Conservation (phyloP, 495 filamentous ascomycete genomes). For the Penicillium lagena region DNA sequence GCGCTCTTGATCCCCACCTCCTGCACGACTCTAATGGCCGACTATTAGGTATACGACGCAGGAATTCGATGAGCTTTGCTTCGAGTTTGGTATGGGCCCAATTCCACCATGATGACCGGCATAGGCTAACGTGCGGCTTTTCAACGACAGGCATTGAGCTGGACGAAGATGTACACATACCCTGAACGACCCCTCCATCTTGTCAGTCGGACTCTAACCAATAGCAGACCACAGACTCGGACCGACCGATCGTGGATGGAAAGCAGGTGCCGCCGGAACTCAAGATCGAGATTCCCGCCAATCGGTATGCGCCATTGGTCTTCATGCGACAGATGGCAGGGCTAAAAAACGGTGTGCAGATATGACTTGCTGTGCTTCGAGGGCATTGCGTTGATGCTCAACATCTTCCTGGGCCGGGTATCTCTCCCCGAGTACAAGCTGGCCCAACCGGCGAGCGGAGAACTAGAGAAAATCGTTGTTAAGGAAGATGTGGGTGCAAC, state of each 20-base stretch:
- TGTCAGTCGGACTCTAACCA: too few relatives aligned
- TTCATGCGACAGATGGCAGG: not conserved
- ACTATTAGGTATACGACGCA: constrained; percentile 71
- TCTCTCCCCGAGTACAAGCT: constrained; percentile 72
- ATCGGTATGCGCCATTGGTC: constrained; percentile 48
- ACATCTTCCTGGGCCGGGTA: constrained; percentile 79
- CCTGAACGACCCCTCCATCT: too few relatives aligned
- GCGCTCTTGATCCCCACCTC: not conserved
- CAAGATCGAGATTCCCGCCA: constrained; percentile 98
- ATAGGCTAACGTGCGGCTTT: too few relatives aligned
- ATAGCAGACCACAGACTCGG: constrained; percentile 58
- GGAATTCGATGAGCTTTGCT: constrained; percentile 94
- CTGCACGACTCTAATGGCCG: not conserved
- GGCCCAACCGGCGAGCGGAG: constrained; percentile 60
- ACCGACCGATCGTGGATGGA: constrained; percentile 67
- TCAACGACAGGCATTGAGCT: constrained; percentile 71
- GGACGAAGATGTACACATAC: constrained; percentile 71
- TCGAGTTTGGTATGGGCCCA: constrained; percentile 72
- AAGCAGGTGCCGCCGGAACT: constrained; percentile 84
- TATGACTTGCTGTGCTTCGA: constrained; percentile 99
- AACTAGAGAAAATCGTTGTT: constrained; percentile 74
- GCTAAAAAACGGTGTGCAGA: constrained; percentile 41
- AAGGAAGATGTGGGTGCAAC: constrained; percentile 52
- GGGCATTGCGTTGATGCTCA: constrained; percentile 90
- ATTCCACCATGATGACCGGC: too few relatives aligned